Percentiles rank a stretch among this genome's conserved stretches.
Evolutionary conservation across 2,329 filamentous ascomycete species (phyloP).

Genomic region (Xylaria sp.): DNA sequence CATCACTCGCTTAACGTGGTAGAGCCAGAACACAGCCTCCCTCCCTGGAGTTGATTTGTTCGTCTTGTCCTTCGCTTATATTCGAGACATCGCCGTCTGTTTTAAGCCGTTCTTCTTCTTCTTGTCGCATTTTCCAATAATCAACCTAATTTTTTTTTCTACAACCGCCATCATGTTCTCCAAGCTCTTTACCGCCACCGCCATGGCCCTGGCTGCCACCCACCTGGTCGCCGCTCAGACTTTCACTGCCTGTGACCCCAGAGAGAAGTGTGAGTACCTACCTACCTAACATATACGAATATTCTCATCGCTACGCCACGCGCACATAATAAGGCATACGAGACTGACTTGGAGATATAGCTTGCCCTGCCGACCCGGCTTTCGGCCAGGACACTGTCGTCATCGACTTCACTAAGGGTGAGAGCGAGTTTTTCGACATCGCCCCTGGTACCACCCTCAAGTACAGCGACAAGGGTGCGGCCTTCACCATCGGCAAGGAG

Average conservation of each 20-base stretch:
- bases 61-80: constrained; percentile 19
- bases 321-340: not conserved
- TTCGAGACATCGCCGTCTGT: constrained; percentile 2
- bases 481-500: constrained; percentile 62
- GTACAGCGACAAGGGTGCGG: constrained; percentile 46
- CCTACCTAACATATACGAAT: not conserved
- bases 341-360: constrained; percentile 33
- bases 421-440: constrained; percentile 50
- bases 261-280: constrained; percentile 42
- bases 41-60: not conserved
- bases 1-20: constrained; percentile 22
- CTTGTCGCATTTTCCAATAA: not conserved
- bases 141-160: not conserved
- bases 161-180: constrained; percentile 35
- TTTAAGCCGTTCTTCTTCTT: constrained; percentile 5
- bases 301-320: not conserved
- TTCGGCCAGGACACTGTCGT: constrained; percentile 53
- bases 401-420: constrained; percentile 74
- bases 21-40: constrained; percentile 10
- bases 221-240: constrained; percentile 51
- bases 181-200: constrained; percentile 42
- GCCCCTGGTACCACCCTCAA: constrained; percentile 44
- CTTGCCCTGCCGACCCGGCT: constrained; percentile 70
- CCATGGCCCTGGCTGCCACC: constrained; percentile 46
- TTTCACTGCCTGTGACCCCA: constrained; percentile 50